phyloP scores from a whole-genome alignment of 768 basidiomycete species.

The Podaxis sp. region DNA sequence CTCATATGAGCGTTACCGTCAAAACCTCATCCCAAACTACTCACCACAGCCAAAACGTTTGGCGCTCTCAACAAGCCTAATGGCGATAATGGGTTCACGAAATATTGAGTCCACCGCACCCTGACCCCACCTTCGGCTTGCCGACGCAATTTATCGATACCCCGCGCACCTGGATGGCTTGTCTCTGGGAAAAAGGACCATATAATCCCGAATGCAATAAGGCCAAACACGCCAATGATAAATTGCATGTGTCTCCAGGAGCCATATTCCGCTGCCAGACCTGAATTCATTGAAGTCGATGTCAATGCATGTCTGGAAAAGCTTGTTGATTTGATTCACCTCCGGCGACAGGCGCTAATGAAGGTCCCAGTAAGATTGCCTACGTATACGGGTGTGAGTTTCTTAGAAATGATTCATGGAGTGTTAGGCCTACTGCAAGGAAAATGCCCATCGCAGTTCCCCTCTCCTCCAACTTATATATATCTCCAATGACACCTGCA shows the following conservation, averaged over 20 bases:
- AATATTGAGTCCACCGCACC: slow-evolving; percentile 24
- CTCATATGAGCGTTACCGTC: slow-evolving; percentile 9
- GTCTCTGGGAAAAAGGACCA: slow-evolving; percentile 57
- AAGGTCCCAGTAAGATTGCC: slow-evolving; percentile 55
- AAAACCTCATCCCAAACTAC: slow-evolving; percentile 19
- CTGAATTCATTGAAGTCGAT: background rate
- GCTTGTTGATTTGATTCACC: slow-evolving; percentile 26
- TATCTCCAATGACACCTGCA: slow-evolving; percentile 60
- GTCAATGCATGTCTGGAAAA: background rate
- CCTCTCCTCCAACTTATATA: slow-evolving; percentile 61
- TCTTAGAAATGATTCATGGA: background rate
- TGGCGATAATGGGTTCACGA: slow-evolving; percentile 51
- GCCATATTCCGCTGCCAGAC: slow-evolving; percentile 19
- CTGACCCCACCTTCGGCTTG: slow-evolving; percentile 13
- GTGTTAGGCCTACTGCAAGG: slow-evolving; percentile 36
- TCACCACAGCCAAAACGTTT: slow-evolving; percentile 48
- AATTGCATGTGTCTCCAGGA: slow-evolving; percentile 59
- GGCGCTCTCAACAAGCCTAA: slow-evolving; percentile 49
- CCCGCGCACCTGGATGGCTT: slow-evolving; percentile 51
- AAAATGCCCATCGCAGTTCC: slow-evolving; percentile 58
- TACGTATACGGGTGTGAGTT: slow-evolving; percentile 33
- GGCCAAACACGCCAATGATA: slow-evolving; percentile 31
- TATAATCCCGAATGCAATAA: slow-evolving; percentile 36
- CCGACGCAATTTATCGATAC: slow-evolving; percentile 42
- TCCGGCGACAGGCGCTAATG: slow-evolving; percentile 55